Conservation (phyloP, 495 filamentous ascomycete genomes). For the Aspergillus steynii region DNA sequence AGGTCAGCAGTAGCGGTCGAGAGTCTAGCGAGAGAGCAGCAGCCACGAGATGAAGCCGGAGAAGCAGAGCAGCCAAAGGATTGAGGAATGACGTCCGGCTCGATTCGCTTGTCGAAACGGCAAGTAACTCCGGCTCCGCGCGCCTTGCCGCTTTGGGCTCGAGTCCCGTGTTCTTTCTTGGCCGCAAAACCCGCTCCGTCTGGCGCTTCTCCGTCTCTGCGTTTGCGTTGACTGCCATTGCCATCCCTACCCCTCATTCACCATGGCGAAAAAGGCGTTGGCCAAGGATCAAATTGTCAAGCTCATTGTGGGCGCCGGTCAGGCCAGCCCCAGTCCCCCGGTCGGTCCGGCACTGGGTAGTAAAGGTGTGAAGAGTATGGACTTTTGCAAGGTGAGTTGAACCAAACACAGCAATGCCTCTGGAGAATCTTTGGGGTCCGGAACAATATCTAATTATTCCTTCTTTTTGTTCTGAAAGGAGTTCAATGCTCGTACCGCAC, state of each 20-base stretch:
- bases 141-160: conserved; percentile 10
- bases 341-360: conserved; percentile 95
- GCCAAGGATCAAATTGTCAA: conserved; percentile 88
- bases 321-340: conserved; percentile 93
- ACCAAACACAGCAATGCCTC: neutral
- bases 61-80: neutral
- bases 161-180: conserved; percentile 2
- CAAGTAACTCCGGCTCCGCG: conserved; percentile 18
- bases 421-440: neutral
- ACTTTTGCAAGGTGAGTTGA: conserved; percentile 90
- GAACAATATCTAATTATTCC: neutral
- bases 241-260: conserved; percentile 20
- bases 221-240: neutral
- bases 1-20: neutral
- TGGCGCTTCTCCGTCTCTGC: too few relatives aligned
- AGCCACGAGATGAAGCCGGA: neutral
- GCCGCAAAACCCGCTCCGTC: conserved; percentile 2
- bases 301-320: conserved; percentile 96
- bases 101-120: conserved; percentile 10
- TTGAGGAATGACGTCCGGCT: conserved; percentile 16
- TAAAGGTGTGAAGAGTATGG: conserved; percentile 99
- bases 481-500: conserved; percentile 92
- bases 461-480: conserved; percentile 57
- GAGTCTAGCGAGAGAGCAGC: neutral
- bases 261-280: conserved; percentile 76